Percentiles rank a stretch among this genome's conserved stretches.
phyloP scores from a whole-genome alignment of 139 green algal species.

The Chlorella sp. region DNA sequence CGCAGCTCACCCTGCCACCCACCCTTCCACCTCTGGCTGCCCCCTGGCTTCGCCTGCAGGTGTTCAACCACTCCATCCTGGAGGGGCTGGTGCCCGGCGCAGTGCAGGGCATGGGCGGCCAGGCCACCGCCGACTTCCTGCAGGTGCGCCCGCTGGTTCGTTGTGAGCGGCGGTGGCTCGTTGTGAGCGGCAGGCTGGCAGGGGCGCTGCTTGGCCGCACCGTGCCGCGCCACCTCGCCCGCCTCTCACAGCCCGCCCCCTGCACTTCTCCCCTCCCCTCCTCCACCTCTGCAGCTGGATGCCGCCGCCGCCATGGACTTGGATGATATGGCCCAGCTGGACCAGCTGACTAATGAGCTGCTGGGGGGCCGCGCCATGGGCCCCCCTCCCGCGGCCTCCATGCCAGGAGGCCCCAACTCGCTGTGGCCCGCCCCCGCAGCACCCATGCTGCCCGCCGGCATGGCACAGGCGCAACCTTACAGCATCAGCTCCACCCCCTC shows the following conservation, averaged over 20 bases:
- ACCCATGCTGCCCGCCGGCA: background rate
- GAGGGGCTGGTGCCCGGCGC: background rate
- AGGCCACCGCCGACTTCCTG: too few relatives aligned
- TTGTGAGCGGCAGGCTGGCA: too few relatives aligned
- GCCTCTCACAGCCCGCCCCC: background rate
- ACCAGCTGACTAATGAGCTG: background rate
- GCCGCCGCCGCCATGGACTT: slow-evolving; percentile 32
- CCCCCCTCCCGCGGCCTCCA: background rate
- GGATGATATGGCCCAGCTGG: slow-evolving; percentile 36
- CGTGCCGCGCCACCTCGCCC: too few relatives aligned
- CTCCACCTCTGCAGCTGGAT: slow-evolving; percentile 14
- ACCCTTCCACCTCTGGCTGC: too few relatives aligned
- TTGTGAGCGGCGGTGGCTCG: too few relatives aligned
- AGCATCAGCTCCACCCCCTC: background rate
- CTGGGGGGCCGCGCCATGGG: background rate
- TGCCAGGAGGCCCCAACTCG: background rate
- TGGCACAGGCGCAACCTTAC: background rate
- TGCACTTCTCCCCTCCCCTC: background rate
- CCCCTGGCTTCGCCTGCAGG: too few relatives aligned
- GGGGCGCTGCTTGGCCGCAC: too few relatives aligned
- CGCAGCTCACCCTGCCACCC: too few relatives aligned
- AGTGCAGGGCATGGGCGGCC: background rate
- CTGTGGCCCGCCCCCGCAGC: background rate
- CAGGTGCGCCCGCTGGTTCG: too few relatives aligned
- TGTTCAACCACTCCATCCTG: too few relatives aligned